These are phyloP conservation scores for Lactarius trivialis DNA, from an alignment of 768 basidiomycete species.

Conservation along the genomic window DNA sequence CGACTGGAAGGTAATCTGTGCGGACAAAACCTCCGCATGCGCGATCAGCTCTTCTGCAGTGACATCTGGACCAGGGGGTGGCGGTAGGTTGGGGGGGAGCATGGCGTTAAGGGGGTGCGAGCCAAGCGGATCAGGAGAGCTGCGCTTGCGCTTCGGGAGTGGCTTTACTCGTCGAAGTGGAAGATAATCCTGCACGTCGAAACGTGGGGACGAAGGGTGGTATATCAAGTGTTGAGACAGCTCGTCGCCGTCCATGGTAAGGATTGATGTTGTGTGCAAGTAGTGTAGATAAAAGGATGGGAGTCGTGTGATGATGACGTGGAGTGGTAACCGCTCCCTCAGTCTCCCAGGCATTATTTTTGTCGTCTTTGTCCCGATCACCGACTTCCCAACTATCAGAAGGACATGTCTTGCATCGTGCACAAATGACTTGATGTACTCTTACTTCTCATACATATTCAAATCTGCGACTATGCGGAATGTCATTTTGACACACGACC, in stretches of 20 bases:
- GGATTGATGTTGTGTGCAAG: neutral
- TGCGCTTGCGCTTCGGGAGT: slow-evolving; percentile 68
- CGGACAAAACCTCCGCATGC: slow-evolving; percentile 50
- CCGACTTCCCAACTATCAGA: neutral
- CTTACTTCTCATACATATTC: neutral
- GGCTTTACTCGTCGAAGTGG: slow-evolving; percentile 65
- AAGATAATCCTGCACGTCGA: slow-evolving; percentile 60
- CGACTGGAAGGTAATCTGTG: slow-evolving; percentile 54
- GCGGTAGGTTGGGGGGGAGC: slow-evolving; percentile 28
- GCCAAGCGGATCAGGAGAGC: slow-evolving; percentile 27
- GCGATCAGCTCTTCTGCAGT: slow-evolving; percentile 53
- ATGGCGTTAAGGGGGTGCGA: slow-evolving; percentile 12
- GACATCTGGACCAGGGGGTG: slow-evolving; percentile 37
- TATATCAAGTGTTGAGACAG: slow-evolving; percentile 13
- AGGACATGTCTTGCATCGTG: neutral
- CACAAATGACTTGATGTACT: neutral
- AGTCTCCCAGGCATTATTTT: slow-evolving; percentile 10
- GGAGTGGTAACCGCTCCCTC: slow-evolving; percentile 5
- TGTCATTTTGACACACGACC: neutral
- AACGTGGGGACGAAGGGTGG: slow-evolving; percentile 25
- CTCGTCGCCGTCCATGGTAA: slow-evolving; percentile 15
- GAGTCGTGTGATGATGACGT: slow-evolving; percentile 14
- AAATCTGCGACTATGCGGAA: neutral
- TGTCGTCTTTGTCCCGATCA: neutral
- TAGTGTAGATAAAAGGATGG: slow-evolving; percentile 1